Percentiles rank a stretch among this genome's conserved stretches.
Conservation (phyloP, 352 stramenopile genomes). For the Albugo laibachii region DNA sequence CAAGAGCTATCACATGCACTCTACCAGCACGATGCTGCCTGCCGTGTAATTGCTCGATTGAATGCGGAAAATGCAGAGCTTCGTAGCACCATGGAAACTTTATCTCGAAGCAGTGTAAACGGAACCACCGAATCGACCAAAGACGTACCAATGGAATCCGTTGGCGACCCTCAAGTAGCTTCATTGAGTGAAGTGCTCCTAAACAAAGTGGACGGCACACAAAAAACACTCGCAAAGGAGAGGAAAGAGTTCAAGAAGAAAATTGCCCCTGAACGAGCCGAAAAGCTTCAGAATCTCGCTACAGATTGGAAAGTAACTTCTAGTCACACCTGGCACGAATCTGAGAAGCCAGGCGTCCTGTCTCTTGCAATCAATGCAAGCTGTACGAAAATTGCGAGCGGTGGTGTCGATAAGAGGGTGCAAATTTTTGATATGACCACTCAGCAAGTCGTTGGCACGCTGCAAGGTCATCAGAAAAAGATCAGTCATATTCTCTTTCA, state of each 20-base stretch:
- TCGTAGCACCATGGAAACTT: constrained; percentile 7
- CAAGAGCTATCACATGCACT: constrained; percentile 87
- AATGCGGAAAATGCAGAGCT: constrained; percentile 52
- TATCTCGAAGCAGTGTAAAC: too few species aligned
- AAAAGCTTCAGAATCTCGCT: constrained; percentile 12
- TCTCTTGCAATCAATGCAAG: constrained; percentile 36
- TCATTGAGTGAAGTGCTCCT: constrained; percentile 19
- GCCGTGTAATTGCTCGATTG: constrained; percentile 87
- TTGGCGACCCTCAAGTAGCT: not conserved
- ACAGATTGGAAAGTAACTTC: constrained; percentile 16
- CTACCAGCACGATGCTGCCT: constrained; percentile 93
- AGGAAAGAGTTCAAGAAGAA: constrained; percentile 67
- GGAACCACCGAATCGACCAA: constrained; percentile 8
- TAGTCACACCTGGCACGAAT: constrained; percentile 51
- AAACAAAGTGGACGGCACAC: constrained; percentile 36
- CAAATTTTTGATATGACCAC: constrained; percentile 61
- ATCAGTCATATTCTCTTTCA: constrained; percentile 67
- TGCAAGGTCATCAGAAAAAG: constrained; percentile 73
- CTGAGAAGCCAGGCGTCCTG: constrained; percentile 45
- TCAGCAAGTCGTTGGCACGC: constrained; percentile 48
- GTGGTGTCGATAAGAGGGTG: constrained; percentile 62
- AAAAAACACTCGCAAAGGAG: constrained; percentile 44
- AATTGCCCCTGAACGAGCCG: constrained; percentile 21
- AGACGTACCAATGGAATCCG: constrained; percentile 26
- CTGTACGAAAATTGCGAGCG: constrained; percentile 32